These are phyloP conservation scores for Brettanomyces custersianus DNA, from an alignment of 805 yeast genomes.

Conservation along the genomic window DNA sequence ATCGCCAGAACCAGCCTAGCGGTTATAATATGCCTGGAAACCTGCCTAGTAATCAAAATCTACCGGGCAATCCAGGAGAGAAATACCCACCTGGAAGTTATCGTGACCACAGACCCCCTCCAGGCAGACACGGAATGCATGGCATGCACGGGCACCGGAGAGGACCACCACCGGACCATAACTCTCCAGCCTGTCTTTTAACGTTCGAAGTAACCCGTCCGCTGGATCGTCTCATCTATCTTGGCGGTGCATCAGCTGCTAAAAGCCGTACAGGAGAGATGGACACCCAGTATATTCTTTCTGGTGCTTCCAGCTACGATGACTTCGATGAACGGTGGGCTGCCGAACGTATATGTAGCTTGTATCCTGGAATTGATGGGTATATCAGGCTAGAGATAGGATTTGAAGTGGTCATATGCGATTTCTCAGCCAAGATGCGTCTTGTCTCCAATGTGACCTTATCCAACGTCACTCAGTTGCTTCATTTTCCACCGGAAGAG, in stretches of 20 bases:
- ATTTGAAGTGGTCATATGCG: constrained; percentile 53
- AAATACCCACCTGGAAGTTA: constrained; percentile 3
- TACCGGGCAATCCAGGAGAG: too few species aligned
- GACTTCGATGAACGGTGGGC: constrained; percentile 33
- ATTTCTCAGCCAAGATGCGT: constrained; percentile 40
- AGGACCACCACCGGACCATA: constrained; percentile 3
- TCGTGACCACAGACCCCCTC: neutral
- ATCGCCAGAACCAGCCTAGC: neutral
- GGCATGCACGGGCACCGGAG: neutral
- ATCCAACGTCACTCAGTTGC: constrained; percentile 25
- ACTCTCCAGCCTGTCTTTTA: constrained; percentile 25
- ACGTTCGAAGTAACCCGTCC: constrained; percentile 42
- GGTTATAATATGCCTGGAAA: constrained; percentile 6
- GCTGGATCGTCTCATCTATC: constrained; percentile 36
- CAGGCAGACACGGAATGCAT: neutral
- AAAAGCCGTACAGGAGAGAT: constrained; percentile 47
- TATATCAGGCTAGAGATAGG: constrained; percentile 50
- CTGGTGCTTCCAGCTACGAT: constrained; percentile 24
- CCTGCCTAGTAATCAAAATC: too few species aligned
- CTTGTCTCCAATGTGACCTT: constrained; percentile 38
- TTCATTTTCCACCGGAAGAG: constrained; percentile 29
- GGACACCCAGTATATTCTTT: constrained; percentile 45
- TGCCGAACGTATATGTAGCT: constrained; percentile 41
- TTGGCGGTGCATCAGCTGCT: constrained; percentile 70
- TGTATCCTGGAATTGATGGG: constrained; percentile 44